phyloP scores from a whole-genome alignment of 345 rosid species.

The Eucalyptus erythrocorys region DNA sequence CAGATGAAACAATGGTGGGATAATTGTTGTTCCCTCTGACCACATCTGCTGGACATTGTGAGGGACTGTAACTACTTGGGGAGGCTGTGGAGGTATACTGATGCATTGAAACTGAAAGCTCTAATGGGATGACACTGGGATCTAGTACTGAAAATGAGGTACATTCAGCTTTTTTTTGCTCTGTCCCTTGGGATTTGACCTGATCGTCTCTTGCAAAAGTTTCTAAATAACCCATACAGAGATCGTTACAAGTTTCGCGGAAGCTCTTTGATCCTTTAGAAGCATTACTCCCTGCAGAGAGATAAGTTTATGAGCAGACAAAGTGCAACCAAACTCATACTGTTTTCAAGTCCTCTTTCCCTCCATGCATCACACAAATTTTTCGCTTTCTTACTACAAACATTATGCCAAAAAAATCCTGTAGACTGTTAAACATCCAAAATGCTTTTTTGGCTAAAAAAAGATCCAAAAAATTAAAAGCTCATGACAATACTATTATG shows the following conservation, averaged over 20 bases:
- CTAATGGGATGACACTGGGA: not conserved
- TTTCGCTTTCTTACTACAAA: not conserved
- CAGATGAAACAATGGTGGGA: not conserved
- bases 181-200: not conserved
- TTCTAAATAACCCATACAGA: not conserved
- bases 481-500: not conserved
- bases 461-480: not conserved
- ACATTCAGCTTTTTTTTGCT: not conserved
- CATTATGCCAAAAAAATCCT: not conserved
- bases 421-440: not conserved
- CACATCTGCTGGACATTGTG: not conserved
- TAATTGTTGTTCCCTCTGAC: not conserved
- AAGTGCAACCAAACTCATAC: not conserved
- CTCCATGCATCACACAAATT: not conserved
- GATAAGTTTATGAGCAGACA: not conserved
- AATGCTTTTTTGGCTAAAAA: not conserved
- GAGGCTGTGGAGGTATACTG: not conserved
- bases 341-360: not conserved
- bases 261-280: conserved; percentile 3
- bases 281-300: conserved; percentile 2
- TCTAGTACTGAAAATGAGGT: not conserved
- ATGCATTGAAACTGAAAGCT: not conserved
- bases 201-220: not conserved
- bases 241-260: not conserved
- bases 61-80: not conserved